Base-by-base conservation (phyloP, 176 grass and related monocot genomes). In the Alopecurus myosuroides region DNA sequence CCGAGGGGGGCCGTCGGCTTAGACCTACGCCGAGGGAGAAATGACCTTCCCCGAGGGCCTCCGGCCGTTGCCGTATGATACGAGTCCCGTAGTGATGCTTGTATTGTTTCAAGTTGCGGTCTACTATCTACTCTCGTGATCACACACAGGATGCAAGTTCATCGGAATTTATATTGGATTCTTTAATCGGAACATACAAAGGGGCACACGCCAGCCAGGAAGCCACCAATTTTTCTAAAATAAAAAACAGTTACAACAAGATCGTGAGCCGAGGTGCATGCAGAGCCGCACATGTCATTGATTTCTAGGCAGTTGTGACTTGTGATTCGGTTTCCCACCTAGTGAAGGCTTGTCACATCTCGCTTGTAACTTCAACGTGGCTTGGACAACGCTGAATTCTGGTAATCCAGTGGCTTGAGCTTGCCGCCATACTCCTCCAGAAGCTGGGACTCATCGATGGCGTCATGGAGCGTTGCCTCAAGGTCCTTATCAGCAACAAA, bases 391-490 rank as follows among this genome's bases (percentile, higher is more conserved):
- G 13, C 4, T 61, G 11, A 29, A 15, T 12, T 29, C 13, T 0
- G 28, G 25, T 29, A 29, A 2, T 25, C 25, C 35, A 40, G 19
- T 29, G 29, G 61, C 61, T 64, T 64, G 14, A 64, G 61, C 7
- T 64, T 64, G 29, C 61, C 6, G 8, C 61, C 29, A 1, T 36
- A 20, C 18, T 2, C 31, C 17, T 66, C 94, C 0, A 86, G 70
- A 3, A 95, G 83, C 30, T 95, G 86, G 12, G 42, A 70, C 31
- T 91, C 88, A n/a, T 95, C 88, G n/a, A 95, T 91, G 83, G 89
- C 94, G 19, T 89, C 88, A 45, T 84, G 1, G n/a, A 95, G 80
- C 23, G 82, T 92, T 19, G 34, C 64, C 30, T 87, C 67, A 1
- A 93, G 69, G 25, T 93, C 88, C 87, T 69, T 95, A 67, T 95